Conservation (phyloP, 2,329 filamentous ascomycete genomes). For the Falciphora oryzae region DNA sequence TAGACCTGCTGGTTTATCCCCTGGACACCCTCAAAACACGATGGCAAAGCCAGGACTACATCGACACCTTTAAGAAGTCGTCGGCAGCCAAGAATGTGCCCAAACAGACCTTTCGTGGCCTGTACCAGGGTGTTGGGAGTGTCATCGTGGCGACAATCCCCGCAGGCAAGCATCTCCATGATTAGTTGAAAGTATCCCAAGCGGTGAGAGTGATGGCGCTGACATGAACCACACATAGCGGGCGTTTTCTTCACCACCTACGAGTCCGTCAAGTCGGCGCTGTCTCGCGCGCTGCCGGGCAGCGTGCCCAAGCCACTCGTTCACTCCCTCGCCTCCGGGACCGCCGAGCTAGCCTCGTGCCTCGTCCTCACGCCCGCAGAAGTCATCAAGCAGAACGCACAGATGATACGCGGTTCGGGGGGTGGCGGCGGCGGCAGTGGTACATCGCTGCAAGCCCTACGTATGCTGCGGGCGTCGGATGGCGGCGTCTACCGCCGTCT, state of each 20-base stretch:
- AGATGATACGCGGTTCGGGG: slow-evolving; percentile 54
- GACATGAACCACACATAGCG: slow-evolving; percentile 37
- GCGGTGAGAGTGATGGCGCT: not conserved
- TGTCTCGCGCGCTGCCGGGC: slow-evolving; percentile 44
- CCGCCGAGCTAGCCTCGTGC: slow-evolving; percentile 79
- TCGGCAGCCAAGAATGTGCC: slow-evolving; percentile 38
- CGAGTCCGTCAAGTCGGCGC: slow-evolving; percentile 63
- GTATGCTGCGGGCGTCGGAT: slow-evolving; percentile 38
- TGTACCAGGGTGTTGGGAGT: slow-evolving; percentile 85
- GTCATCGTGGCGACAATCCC: slow-evolving; percentile 83
- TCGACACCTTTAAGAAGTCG: slow-evolving; percentile 49
- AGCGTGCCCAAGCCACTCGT: slow-evolving; percentile 60
- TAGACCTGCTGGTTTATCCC: slow-evolving; percentile 81
- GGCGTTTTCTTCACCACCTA: slow-evolving; percentile 90
- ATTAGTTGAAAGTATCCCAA: not conserved
- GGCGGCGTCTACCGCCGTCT: slow-evolving; percentile 52
- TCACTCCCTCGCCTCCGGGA: slow-evolving; percentile 66
- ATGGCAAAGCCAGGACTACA: slow-evolving; percentile 72
- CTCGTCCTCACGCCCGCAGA: slow-evolving; percentile 83
- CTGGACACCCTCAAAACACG: slow-evolving; percentile 88
- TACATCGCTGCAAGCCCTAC: slow-evolving; percentile 45
- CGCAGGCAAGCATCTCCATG: slow-evolving; percentile 49
- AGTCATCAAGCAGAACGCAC: slow-evolving; percentile 89
- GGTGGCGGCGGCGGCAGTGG: slow-evolving; percentile 21
- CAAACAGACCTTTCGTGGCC: slow-evolving; percentile 50